These are phyloP conservation scores for Gossypium raimondii DNA, from an alignment of 345 rosid species.

Conservation along the genomic window DNA sequence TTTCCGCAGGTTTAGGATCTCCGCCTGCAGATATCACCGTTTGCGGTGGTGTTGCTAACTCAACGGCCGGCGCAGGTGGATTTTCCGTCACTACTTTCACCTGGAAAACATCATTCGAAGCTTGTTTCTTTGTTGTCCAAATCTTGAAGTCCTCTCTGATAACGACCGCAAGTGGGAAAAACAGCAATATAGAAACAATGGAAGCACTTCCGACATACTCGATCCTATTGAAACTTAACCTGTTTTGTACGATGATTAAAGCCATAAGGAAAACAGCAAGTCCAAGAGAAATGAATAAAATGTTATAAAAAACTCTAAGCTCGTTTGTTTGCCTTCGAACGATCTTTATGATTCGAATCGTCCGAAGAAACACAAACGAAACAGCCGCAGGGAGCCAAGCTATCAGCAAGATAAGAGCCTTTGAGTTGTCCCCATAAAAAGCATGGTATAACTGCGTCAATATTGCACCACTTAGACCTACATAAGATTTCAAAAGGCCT, in stretches of 20 bases:
- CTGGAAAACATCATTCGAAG: conserved; percentile 21
- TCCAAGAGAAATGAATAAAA: conserved; percentile 44
- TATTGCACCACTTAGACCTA: conserved; percentile 57
- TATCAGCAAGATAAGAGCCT: conserved; percentile 38
- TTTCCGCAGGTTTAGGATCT: conserved; percentile 1
- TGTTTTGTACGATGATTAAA: conserved; percentile 34
- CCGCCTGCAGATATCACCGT: not conserved
- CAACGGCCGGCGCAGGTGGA: not conserved
- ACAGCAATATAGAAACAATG: conserved; percentile 29
- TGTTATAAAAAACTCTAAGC: conserved; percentile 39
- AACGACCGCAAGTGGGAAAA: conserved; percentile 38
- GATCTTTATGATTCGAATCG: conserved; percentile 36
- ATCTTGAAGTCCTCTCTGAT: conserved; percentile 39
- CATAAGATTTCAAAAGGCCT: conserved; percentile 50
- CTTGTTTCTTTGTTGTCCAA: conserved; percentile 31
- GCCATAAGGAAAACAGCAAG: conserved; percentile 49
- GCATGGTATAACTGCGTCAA: conserved; percentile 46
- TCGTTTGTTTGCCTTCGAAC: conserved; percentile 27
- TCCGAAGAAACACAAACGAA: conserved; percentile 36
- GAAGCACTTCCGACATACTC: conserved; percentile 39
- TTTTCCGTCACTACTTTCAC: conserved; percentile 29
- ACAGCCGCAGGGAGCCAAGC: conserved; percentile 51
- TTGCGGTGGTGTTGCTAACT: not conserved
- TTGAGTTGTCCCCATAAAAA: conserved; percentile 38
- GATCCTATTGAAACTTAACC: conserved; percentile 27